phyloP scores from a whole-genome alignment of 2,329 filamentous ascomycete genomes.

The Nemania sp. region DNA sequence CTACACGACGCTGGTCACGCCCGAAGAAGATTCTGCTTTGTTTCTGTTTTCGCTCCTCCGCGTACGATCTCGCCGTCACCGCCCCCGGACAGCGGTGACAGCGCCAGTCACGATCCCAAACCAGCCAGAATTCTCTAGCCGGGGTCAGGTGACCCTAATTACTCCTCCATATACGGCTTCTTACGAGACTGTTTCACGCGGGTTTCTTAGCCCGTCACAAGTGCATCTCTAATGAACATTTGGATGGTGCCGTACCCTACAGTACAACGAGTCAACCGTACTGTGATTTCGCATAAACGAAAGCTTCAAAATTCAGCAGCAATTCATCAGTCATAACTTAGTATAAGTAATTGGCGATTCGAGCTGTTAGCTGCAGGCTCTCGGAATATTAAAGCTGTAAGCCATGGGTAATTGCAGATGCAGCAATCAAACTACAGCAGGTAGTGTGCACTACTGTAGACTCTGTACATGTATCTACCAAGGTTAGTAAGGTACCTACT shows the following conservation, averaged over 20 bases:
- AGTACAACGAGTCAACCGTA: too few species aligned
- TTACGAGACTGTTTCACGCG: not conserved
- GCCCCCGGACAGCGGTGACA: not conserved
- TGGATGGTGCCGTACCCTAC: too few species aligned
- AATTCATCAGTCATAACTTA: too few species aligned
- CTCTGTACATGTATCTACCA: too few species aligned
- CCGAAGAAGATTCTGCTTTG: conserved; percentile 3
- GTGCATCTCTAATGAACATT: too few species aligned
- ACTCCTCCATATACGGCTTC: not conserved
- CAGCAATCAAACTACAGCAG: conserved; percentile 10
- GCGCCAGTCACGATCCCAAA: not conserved
- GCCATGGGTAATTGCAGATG: conserved; percentile 21
- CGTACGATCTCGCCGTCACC: not conserved
- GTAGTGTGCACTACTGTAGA: too few species aligned
- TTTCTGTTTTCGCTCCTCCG: not conserved
- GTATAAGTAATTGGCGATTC: not conserved
- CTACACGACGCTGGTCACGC: conserved; percentile 5
- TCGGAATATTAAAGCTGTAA: not conserved
- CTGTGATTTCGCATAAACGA: too few species aligned
- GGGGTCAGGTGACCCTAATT: not conserved
- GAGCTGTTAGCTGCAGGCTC: conserved; percentile 1
- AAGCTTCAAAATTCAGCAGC: too few species aligned
- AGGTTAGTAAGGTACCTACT: too few species aligned
- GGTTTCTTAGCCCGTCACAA: not conserved
- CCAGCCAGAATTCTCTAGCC: not conserved